These are phyloP conservation scores for Psidium guajava DNA, from an alignment of 345 rosid genomes.

Conservation along the genomic window DNA sequence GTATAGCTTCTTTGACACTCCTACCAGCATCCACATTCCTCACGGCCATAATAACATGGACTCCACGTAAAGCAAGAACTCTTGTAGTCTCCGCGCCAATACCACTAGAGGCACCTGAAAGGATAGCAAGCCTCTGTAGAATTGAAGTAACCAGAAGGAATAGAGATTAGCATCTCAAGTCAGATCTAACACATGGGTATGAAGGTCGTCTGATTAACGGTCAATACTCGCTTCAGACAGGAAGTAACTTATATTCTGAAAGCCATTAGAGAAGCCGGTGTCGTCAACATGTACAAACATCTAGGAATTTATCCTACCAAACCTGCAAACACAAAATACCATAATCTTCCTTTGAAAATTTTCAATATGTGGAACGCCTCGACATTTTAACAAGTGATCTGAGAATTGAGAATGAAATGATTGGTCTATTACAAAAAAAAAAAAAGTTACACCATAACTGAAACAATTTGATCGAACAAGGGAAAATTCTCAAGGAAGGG, in stretches of 20 bases:
- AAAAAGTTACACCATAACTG: background rate
- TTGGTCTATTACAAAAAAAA: background rate
- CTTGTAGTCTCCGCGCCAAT: slow-evolving; percentile 26
- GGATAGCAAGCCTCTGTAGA: background rate
- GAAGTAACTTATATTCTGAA: background rate
- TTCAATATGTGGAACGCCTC: background rate
- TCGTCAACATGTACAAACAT: background rate
- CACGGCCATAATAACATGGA: slow-evolving; percentile 3
- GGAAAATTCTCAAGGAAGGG: no score
- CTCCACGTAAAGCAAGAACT: slow-evolving; percentile 15
- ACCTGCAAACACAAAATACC: background rate
- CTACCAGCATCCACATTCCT: slow-evolving; percentile 24
- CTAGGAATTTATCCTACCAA: background rate
- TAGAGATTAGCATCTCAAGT: background rate
- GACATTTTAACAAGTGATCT: background rate
- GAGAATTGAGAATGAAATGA: background rate
- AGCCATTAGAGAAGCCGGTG: background rate
- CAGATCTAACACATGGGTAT: background rate
- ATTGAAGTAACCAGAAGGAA: background rate
- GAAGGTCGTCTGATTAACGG: background rate
- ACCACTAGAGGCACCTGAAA: slow-evolving; percentile 33
- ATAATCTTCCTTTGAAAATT: background rate
- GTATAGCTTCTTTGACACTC: slow-evolving; percentile 15
- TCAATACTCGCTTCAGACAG: no score
- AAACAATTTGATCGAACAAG: background rate